Conservation (phyloP, 306 rosid species). For the Rosa persica region DNA sequence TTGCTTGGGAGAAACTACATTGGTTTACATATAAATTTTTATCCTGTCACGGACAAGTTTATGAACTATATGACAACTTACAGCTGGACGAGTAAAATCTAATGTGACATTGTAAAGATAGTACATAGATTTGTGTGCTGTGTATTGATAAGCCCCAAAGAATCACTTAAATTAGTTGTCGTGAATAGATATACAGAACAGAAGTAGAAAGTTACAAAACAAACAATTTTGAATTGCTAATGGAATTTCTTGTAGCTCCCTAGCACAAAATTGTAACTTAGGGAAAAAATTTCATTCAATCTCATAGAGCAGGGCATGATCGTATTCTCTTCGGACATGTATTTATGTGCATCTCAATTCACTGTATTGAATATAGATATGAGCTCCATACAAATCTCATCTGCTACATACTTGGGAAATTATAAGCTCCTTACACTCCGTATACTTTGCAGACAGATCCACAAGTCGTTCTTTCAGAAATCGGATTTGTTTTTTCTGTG, state of each 20-base stretch:
- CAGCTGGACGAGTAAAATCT: not conserved
- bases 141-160: no score
- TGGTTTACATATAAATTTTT: not conserved
- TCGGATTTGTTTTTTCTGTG: slow-evolving; percentile 80
- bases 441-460: slow-evolving; percentile 61
- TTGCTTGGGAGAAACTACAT: not conserved
- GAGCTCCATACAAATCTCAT: not conserved
- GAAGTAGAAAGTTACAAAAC: not conserved
- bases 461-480: slow-evolving; percentile 72
- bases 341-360: not conserved
- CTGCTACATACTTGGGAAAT: not conserved
- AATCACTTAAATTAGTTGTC: no score
- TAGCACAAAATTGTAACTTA: not conserved
- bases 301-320: not conserved
- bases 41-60: not conserved
- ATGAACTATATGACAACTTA: not conserved
- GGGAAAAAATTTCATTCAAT: not conserved
- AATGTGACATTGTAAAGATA: not conserved
- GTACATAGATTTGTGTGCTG: not conserved
- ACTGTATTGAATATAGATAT: not conserved
- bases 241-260: not conserved
- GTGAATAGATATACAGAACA: not conserved
- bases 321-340: not conserved
- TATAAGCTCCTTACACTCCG: not conserved
- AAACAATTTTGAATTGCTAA: not conserved